Conservation (phyloP, 1,284 basidiomycete genomes). For the Leccinum brunneo-olivaceum region DNA sequence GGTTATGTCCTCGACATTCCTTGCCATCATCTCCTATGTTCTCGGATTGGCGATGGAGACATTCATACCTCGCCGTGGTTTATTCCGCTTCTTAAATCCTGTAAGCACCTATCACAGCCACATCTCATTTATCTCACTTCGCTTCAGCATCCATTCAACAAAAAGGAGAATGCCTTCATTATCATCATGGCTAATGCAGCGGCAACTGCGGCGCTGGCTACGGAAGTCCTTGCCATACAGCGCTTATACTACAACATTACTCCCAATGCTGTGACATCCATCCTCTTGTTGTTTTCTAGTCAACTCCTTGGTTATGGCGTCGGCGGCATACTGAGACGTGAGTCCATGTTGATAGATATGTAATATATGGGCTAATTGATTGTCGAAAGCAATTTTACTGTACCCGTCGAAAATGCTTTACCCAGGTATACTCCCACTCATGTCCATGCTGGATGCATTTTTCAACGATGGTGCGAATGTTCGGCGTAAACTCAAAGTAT, state of each 20-base stretch:
- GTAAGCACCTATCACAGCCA: slow-evolving; percentile 25
- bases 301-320: slow-evolving; percentile 58
- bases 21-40: slow-evolving; percentile 41
- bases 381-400: slow-evolving; percentile 39
- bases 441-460: slow-evolving; percentile 40
- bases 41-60: slow-evolving; percentile 39
- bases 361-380: slow-evolving; percentile 9
- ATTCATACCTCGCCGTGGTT: slow-evolving; percentile 41
- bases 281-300: slow-evolving; percentile 53
- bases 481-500: slow-evolving; percentile 39
- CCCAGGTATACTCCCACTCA: slow-evolving; percentile 44
- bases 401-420: slow-evolving; percentile 66
- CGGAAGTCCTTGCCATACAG: slow-evolving; percentile 61
- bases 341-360: slow-evolving; percentile 17
- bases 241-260: slow-evolving; percentile 49
- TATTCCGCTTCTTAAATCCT: slow-evolving; percentile 51
- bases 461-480: slow-evolving; percentile 43
- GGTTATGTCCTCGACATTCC: slow-evolving; percentile 44
- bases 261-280: slow-evolving; percentile 46
- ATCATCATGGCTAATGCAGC: slow-evolving; percentile 67
- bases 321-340: slow-evolving; percentile 51
- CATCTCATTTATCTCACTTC: slow-evolving; percentile 14
- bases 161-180: slow-evolving; percentile 55
- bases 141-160: slow-evolving; percentile 36
- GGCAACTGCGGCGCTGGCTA: slow-evolving; percentile 56